Evolutionary conservation across 257 asterid species (phyloP), one percentile per base, ranked within the genome.

Genomic region (Eustoma russellianum): DNA sequence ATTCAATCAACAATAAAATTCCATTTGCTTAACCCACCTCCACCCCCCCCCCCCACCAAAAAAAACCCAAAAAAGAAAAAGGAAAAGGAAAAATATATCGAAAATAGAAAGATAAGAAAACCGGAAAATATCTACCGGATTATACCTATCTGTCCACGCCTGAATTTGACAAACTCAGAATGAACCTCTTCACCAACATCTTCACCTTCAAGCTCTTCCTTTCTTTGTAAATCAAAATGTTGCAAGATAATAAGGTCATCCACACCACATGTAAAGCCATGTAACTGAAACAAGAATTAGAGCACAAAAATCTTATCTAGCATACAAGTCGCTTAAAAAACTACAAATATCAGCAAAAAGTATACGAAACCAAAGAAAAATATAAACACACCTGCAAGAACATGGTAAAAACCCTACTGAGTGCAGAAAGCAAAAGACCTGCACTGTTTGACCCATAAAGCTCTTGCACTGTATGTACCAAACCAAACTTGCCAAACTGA

Each of bases 141-240:
- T 24, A 24, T 71, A 87, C 96, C 98, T 65, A 84, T 84, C 76
- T 82, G 81, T 67, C 95, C 98, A 46, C 80, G 85, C 70, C 75
- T 75, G 76, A 79, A 80, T 60, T 87, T 84, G 45, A 84, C 92
- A 67, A 91, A 87, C 33, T 87, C 79, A 66, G 94, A 85, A 71
- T 91, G 98, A 70, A 88, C 98, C 76, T 82, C 95, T 75, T 82
- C 88, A 35, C 98, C 98, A 52, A 80, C 95, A 72, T 91, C 98
- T 56, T 80, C 86, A 14, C 82, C 85, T 77, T 91, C 98, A 60
- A 91, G 98, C 59, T 79, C 75, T 53, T 79, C 94, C 80, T 87
- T 82, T 80, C 96, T 79, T 72, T 72, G 74, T 56, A 51, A 53
- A 74, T 91, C 98, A 15, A 65, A 79, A 57, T 77, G 51, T 13